Evolutionary conservation across 768 basidiomycete genomes (phyloP), one percentile per base, ranked within the genome.

Genomic region (Leucocoprinus birnbaumii): DNA sequence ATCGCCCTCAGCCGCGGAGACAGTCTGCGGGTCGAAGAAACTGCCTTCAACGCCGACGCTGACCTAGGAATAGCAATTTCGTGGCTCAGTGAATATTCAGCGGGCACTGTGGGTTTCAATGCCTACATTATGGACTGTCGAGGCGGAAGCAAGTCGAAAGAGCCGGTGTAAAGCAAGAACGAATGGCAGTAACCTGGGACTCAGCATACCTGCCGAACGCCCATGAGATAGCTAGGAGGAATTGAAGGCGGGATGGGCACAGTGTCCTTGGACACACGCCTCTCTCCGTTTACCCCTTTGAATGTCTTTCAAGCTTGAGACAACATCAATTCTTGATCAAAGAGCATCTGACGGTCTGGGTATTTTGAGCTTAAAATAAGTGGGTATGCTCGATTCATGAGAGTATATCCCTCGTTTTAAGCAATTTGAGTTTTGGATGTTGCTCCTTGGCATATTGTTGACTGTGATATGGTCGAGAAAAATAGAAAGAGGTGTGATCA

Each of bases 41-140:
- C 72, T 73, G 22, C 74, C 75, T 54, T 70, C 56, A 9, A 63
- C 60, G 9, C 75, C 76, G 22, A 78, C 76, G 3, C 34, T 62
- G 16, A 78, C 69, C 76, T 76, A 49, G 16, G 2, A 3, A 22
- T n/a, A 11, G 5, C 11, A 11, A 31, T 31, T 31, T 7, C 6
- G 8, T 54, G 35, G 26, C n/a, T n/a, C n/a, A n/a, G 31, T 11
- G 31, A 31, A 11, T 11, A 31, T 22, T 19, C 19, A 5, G 27
- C 11, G 37, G 31, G 27, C 21, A 25, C 2, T 10, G 24, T 8
- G 25, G 31, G 31, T 11, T 11, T 11, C 31, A 41, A 34, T 35
- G 22, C 60, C n/a, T 42, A 63, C 64, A 46, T 25, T 53, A 37
- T 60, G 59, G 13, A 45, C 44, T 8, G 59, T 56, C 42, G 58